Evolutionary conservation across 1,284 basidiomycete species (phyloP).

Genomic region (Cutaneotrichosporon mucoides): DNA sequence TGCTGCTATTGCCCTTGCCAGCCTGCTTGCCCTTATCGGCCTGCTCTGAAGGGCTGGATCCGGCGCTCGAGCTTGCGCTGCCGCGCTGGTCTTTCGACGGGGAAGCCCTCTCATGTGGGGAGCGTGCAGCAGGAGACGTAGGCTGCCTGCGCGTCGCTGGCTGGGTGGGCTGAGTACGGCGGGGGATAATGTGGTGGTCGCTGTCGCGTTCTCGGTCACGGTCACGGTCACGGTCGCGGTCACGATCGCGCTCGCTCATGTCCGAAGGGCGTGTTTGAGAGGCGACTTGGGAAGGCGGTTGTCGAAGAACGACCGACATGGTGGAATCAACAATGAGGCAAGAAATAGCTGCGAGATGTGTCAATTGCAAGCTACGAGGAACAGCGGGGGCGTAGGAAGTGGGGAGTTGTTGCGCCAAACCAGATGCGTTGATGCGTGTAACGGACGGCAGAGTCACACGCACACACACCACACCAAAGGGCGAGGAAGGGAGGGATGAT

Average conservation of each 20-base stretch:
- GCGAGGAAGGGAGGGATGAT: too few relatives aligned
- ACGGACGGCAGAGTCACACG: too few relatives aligned
- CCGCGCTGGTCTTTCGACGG: not conserved
- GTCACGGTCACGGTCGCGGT: not conserved
- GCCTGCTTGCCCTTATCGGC: not conserved
- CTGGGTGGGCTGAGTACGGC: slow-evolving; percentile 7
- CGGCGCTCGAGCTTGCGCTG: not conserved
- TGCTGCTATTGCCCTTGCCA: not conserved
- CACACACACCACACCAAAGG: too few relatives aligned
- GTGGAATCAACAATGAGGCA: not conserved
- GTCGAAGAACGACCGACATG: slow-evolving; percentile 5
- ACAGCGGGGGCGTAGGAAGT: not conserved
- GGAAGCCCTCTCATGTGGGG: not conserved
- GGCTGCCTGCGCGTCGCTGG: slow-evolving; percentile 2
- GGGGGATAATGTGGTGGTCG: not conserved
- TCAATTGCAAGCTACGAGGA: not conserved
- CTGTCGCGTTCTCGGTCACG: slow-evolving; percentile 6
- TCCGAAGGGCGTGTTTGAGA: not conserved
- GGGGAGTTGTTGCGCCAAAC: too few relatives aligned
- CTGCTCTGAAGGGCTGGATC: not conserved
- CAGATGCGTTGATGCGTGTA: not conserved
- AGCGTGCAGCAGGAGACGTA: not conserved
- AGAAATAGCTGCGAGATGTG: not conserved
- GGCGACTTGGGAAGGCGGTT: not conserved
- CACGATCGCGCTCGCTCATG: slow-evolving; percentile 2